Conservation (phyloP, 1,139 yeast species). For the Candida tunisiensis region DNA sequence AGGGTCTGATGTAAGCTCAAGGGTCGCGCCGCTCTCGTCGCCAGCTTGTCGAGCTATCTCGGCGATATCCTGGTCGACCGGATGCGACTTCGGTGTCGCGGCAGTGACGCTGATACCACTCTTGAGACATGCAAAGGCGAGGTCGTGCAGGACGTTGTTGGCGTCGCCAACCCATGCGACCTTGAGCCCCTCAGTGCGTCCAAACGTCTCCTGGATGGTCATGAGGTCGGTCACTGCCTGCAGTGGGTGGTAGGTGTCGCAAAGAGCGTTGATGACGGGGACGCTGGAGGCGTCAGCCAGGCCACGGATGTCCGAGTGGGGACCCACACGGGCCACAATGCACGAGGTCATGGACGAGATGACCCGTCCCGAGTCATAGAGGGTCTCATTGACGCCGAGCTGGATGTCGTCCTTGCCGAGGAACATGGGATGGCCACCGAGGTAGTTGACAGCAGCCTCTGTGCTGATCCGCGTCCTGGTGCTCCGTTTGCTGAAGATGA, state of each 20-base stretch:
- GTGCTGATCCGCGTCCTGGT: conserved; percentile 90
- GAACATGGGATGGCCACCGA: conserved; percentile 95
- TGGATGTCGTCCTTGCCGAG: conserved; percentile 94
- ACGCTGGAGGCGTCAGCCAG: conserved; percentile 52
- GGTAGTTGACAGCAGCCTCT: conserved; percentile 86
- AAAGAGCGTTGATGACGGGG: conserved; percentile 84
- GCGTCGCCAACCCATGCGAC: conserved; percentile 96
- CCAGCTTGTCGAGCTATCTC: conserved; percentile 34
- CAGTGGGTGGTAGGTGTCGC: conserved; percentile 86
- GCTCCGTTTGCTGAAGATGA: conserved; percentile 78
- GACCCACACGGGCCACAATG: conserved; percentile 87
- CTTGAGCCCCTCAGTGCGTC: conserved; percentile 42
- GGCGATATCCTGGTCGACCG: conserved; percentile 42
- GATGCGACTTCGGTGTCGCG: conserved; percentile 65
- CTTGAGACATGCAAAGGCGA: conserved; percentile 80
- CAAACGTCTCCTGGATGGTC: conserved; percentile 70
- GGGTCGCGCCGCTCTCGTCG: conserved; percentile 32
- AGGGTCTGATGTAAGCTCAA: conserved; percentile 62
- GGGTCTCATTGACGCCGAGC: conserved; percentile 85
- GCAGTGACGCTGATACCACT: conserved; percentile 70
- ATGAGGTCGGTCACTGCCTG: conserved; percentile 88
- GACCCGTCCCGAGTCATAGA: conserved; percentile 76
- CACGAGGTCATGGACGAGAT: conserved; percentile 92
- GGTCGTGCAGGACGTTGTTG: conserved; percentile 86
- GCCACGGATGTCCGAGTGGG: conserved; percentile 66